Conservation (phyloP, 495 filamentous ascomycete species). For the Penicillium cinerascens region DNA sequence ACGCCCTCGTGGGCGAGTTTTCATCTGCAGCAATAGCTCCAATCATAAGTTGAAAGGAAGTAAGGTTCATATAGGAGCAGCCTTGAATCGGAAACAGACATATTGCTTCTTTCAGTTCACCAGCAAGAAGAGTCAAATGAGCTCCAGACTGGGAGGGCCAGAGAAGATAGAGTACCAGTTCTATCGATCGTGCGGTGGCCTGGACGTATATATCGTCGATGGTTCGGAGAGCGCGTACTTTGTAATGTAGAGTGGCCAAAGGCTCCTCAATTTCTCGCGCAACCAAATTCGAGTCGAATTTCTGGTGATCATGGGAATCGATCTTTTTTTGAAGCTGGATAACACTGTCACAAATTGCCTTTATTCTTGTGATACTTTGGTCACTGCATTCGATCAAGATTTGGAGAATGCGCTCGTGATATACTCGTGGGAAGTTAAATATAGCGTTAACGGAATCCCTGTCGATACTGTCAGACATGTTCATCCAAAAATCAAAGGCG, state of each 20-base stretch:
- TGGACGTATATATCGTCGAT: too few species aligned
- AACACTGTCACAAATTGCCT: constrained; percentile 8
- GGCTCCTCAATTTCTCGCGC: too few species aligned
- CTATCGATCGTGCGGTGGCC: constrained; percentile 3
- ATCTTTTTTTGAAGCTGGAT: constrained; percentile 3
- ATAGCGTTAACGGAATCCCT: too few species aligned
- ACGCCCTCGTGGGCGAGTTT: constrained; percentile 14
- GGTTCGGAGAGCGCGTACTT: too few species aligned
- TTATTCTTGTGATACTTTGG: background rate
- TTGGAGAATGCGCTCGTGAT: too few species aligned
- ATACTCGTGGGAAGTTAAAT: too few species aligned
- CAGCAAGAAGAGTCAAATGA: constrained; percentile 13
- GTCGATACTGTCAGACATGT: too few species aligned
- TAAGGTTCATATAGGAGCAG: constrained; percentile 22
- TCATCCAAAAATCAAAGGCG: too few species aligned
- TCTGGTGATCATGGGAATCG: too few species aligned
- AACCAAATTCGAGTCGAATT: too few species aligned
- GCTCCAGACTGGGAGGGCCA: constrained; percentile 6
- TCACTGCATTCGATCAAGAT: constrained; percentile 1
- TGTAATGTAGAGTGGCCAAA: too few species aligned
- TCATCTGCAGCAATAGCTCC: constrained; percentile 21
- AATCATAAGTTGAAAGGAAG: constrained; percentile 19
- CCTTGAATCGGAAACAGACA: constrained; percentile 11
- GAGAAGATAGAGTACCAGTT: constrained; percentile 11
- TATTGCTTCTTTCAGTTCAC: constrained; percentile 15